Percentiles rank a stretch among this genome's conserved stretches.
Conservation (phyloP, 345 rosid genomes). For the Eucalyptus globulus region DNA sequence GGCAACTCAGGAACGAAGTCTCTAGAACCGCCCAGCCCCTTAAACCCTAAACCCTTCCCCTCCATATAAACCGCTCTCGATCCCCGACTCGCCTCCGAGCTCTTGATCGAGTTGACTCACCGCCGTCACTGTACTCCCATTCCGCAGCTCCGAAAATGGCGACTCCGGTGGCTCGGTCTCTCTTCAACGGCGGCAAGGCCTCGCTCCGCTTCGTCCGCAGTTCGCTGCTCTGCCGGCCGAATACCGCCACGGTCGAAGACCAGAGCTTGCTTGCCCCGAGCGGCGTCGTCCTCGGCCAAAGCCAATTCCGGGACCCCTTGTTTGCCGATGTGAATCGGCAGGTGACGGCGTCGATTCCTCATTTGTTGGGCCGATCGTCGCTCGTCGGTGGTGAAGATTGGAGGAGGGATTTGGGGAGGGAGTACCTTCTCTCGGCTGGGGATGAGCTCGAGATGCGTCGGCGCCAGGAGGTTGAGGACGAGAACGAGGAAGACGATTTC, state of each 20-base stretch:
- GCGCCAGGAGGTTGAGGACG: neutral
- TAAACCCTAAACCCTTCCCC: neutral
- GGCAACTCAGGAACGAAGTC: neutral
- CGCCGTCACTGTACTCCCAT: neutral
- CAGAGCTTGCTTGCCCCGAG: neutral
- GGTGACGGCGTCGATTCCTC: neutral
- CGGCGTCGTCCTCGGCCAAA: neutral
- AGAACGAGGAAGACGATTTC: neutral
- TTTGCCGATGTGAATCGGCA: neutral
- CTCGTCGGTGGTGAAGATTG: neutral
- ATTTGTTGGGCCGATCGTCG: neutral
- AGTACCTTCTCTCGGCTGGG: fast-evolving
- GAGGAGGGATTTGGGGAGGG: neutral
- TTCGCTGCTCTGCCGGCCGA: neutral
- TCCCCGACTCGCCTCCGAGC: neutral
- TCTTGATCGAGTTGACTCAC: neutral
- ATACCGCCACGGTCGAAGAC: neutral
- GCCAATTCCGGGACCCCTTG: neutral
- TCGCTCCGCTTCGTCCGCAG: neutral
- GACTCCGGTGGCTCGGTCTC: neutral
- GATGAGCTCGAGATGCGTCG: neutral
- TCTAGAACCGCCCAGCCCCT: neutral
- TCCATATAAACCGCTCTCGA: neutral
- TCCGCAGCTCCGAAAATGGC: neutral
- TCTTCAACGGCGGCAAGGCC: neutral